These are phyloP conservation scores for Agrocybe chaxingu DNA, from an alignment of 768 basidiomycete genomes.

Conservation along the genomic window DNA sequence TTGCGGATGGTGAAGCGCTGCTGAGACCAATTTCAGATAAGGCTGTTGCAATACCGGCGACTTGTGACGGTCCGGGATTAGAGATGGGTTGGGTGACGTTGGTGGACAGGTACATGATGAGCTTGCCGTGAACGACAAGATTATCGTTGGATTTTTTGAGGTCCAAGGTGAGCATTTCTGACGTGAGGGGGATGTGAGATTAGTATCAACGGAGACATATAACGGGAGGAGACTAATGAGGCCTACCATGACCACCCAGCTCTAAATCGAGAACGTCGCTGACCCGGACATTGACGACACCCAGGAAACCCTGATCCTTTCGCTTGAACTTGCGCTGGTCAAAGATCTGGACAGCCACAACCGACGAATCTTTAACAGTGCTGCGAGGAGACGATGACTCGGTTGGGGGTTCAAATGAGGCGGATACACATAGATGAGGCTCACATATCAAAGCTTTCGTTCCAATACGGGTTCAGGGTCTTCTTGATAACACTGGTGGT, in stretches of 20 bases:
- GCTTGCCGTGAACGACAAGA: slow-evolving; percentile 94
- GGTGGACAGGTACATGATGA: slow-evolving; percentile 94
- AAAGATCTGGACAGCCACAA: slow-evolving; percentile 97
- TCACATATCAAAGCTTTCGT: slow-evolving; percentile 97
- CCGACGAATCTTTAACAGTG: slow-evolving; percentile 95
- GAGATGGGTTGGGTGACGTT: slow-evolving; percentile 82
- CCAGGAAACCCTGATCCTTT: slow-evolving; percentile 96
- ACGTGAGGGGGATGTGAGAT: slow-evolving; percentile 4
- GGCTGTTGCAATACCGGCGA: slow-evolving; percentile 54
- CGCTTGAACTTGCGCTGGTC: slow-evolving; percentile 99
- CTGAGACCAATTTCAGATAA: slow-evolving; percentile 56
- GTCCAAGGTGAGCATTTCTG: slow-evolving; percentile 96
- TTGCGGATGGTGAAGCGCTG: slow-evolving; percentile 56
- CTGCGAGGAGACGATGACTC: slow-evolving; percentile 35
- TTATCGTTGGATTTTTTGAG: slow-evolving; percentile 99
- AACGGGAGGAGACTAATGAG: neutral
- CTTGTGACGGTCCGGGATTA: slow-evolving; percentile 79
- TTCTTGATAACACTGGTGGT: slow-evolving; percentile 98
- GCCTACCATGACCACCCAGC: slow-evolving; percentile 87
- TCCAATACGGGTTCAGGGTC: slow-evolving; percentile 94
- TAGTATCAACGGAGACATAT: slow-evolving; percentile 7
- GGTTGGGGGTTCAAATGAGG: slow-evolving; percentile 4
- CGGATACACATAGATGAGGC: slow-evolving; percentile 20
- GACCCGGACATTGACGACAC: slow-evolving; percentile 94
- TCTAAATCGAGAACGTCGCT: slow-evolving; percentile 90